Conservation (phyloP, 305 asterid genomes). For the Fraxinus ornus region DNA sequence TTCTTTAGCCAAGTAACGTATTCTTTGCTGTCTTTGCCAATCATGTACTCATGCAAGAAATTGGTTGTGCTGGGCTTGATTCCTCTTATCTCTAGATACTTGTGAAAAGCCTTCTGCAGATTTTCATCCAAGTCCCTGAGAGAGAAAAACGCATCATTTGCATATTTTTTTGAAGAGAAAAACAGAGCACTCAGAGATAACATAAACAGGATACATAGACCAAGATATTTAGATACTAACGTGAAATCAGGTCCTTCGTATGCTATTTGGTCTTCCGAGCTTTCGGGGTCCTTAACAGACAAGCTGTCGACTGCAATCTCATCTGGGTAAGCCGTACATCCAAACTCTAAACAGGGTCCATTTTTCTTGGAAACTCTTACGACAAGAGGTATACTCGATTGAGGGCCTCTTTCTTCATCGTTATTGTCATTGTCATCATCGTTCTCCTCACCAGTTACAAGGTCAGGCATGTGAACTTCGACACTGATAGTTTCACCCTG, state of each 20-base stretch:
- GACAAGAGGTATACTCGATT: slow-evolving; percentile 58
- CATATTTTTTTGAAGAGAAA: not conserved
- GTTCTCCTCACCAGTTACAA: slow-evolving; percentile 44
- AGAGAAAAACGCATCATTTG: not conserved
- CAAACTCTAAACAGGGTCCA: slow-evolving; percentile 69
- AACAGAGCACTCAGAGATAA: not conserved
- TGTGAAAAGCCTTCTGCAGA: slow-evolving; percentile 88
- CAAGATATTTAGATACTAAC: slow-evolving; percentile 36
- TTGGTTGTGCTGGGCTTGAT: slow-evolving; percentile 72
- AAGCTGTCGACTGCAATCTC: slow-evolving; percentile 64
- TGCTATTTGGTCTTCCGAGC: slow-evolving; percentile 61
- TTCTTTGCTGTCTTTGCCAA: slow-evolving; percentile 70
- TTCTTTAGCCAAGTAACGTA: slow-evolving; percentile 70
- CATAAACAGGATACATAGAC: not conserved
- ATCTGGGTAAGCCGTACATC: slow-evolving; percentile 70
- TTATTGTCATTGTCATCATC: slow-evolving; percentile 32
- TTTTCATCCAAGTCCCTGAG: slow-evolving; percentile 87
- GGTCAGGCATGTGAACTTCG: slow-evolving; percentile 82
- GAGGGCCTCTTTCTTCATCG: slow-evolving; percentile 29
- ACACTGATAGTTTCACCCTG: slow-evolving; percentile 64
- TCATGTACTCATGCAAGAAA: slow-evolving; percentile 80
- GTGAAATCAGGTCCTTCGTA: slow-evolving; percentile 83
- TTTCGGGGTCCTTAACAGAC: slow-evolving; percentile 53
- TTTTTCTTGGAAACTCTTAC: slow-evolving; percentile 61
- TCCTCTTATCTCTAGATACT: slow-evolving; percentile 84